Base-by-base conservation (phyloP, 371 early-diverging fungal genomes). In the Mucor piriformis region DNA sequence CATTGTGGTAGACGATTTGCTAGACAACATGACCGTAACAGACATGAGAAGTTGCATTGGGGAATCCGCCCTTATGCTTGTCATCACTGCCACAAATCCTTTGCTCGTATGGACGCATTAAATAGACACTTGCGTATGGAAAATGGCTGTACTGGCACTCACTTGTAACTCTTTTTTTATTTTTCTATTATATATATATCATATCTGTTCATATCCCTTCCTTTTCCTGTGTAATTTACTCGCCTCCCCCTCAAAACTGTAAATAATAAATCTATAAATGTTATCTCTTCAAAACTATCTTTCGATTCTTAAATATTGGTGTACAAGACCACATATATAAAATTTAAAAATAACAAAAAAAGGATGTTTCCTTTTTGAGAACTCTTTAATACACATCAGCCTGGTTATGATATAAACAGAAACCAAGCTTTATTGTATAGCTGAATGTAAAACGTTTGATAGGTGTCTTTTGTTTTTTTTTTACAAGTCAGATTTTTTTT, bases 101-200 rank as follows among this genome's bases (percentile, higher is more conserved):
- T 87, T 65, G 80, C 81, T 20, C 79, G 90, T 6, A 73, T 84
- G 61, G 90, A 90, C 65, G 90, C 89, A 18, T 64, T 90, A 25
- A 88, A 85, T 64, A 70, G 90, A 15, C 90, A 90, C 63, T 70
- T 86, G 49, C 80, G 85, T 25, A 79, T 83, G 5, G 89, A 88
- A 66, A 83, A 86, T 72, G 83, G 85, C 1, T 79, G 79, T 23
- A 46, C 46, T 46, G 24, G 46, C 12, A 24, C 21, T 12, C 46
- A 46, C 12, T 46, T 46, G 13, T 46, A 46, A 46, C 20, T n/a
- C 20, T 20, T 18, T 20, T 20, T n/a, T 42, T 20, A 6, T 42
- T 37, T 37, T 37, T 37, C n/a, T 37, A 13, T 37, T 13, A 20
- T 18, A 46, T 46, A 44, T 44, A 21, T 44, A 46, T 46, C 46